phyloP scores from a whole-genome alignment of 2,329 filamentous ascomycete species.

The Alternaria panax region DNA sequence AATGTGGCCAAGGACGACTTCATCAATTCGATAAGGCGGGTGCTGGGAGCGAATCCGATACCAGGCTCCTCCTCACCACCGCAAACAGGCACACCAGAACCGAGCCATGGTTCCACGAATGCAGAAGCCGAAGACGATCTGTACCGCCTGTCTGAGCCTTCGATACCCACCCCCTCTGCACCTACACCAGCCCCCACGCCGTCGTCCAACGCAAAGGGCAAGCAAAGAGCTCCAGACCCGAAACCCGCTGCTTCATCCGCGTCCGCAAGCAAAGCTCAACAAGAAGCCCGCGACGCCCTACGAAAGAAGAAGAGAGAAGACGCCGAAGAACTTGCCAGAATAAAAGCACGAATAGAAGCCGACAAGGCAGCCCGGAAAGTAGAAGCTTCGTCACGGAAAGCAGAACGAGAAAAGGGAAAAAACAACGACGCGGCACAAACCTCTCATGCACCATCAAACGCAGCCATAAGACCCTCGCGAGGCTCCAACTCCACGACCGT shows the following conservation, averaged over 20 bases:
- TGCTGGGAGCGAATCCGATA: slow-evolving; percentile 40
- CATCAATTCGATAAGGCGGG: slow-evolving; percentile 60
- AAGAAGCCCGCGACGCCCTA: slow-evolving; percentile 54
- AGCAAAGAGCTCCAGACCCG: slow-evolving; percentile 51
- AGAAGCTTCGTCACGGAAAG: slow-evolving; percentile 43
- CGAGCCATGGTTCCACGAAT: not conserved
- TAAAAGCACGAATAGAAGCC: slow-evolving; percentile 77
- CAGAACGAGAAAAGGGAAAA: slow-evolving; percentile 42
- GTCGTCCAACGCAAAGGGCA: slow-evolving; percentile 43
- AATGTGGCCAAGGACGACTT: slow-evolving; percentile 73
- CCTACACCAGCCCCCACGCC: slow-evolving; percentile 13
- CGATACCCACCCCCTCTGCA: slow-evolving; percentile 9
- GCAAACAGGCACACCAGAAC: slow-evolving; percentile 18
- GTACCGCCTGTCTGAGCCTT: slow-evolving; percentile 8
- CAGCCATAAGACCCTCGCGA: slow-evolving; percentile 27
- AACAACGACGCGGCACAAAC: slow-evolving; percentile 11
- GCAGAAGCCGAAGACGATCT: slow-evolving; percentile 15
- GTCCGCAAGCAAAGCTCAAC: slow-evolving; percentile 48
- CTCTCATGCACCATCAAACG: slow-evolving; percentile 3
- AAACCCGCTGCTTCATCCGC: slow-evolving; percentile 44
- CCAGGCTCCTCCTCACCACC: slow-evolving; percentile 29
- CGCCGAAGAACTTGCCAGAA: slow-evolving; percentile 72
- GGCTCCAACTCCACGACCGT: slow-evolving; percentile 43
- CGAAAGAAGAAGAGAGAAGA: slow-evolving; percentile 70
- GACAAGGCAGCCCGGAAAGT: slow-evolving; percentile 73